phyloP scores from a whole-genome alignment of 2,329 filamentous ascomycete genomes.

The Helicocarpus griseus region DNA sequence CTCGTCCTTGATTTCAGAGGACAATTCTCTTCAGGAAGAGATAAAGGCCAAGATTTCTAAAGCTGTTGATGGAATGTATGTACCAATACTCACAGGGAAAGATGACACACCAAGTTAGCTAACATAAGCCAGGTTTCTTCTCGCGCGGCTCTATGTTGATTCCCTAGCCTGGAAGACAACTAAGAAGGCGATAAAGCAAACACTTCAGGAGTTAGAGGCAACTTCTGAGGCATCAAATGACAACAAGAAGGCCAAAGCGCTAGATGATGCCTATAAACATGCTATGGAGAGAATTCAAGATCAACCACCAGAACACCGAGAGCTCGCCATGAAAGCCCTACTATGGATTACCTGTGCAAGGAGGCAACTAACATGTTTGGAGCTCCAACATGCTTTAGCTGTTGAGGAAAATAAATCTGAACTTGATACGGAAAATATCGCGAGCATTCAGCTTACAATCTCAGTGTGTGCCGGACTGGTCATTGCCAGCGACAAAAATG shows the following conservation, averaged over 20 bases:
- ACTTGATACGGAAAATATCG: conserved; percentile 20
- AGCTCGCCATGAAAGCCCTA: conserved; percentile 6
- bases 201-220: conserved; percentile 21
- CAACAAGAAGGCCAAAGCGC: conserved; percentile 11
- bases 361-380: conserved; percentile 17
- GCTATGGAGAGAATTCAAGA: conserved; percentile 13
- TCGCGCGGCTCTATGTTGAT: conserved; percentile 17
- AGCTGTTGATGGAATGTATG: conserved; percentile 16
- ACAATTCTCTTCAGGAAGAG: conserved; percentile 7
- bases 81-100: conserved; percentile 10
- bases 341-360: conserved; percentile 10
- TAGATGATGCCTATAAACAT: conserved; percentile 32
- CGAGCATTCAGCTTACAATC: conserved; percentile 7
- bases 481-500: conserved; percentile 13
- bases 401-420: conserved; percentile 14
- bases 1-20: conserved; percentile 2
- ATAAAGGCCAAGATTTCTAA: conserved; percentile 9
- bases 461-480: conserved; percentile 19
- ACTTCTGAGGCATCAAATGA: conserved; percentile 11
- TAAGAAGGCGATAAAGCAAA: conserved; percentile 22
- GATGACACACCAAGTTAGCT: not conserved
- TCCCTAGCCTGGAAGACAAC: conserved; percentile 11
- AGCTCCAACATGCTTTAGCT: conserved; percentile 24
- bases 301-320: not conserved
- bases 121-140: conserved; percentile 17